Conservation (phyloP, 192 early-diverging fungal species). For the Coemansia sp. region DNA sequence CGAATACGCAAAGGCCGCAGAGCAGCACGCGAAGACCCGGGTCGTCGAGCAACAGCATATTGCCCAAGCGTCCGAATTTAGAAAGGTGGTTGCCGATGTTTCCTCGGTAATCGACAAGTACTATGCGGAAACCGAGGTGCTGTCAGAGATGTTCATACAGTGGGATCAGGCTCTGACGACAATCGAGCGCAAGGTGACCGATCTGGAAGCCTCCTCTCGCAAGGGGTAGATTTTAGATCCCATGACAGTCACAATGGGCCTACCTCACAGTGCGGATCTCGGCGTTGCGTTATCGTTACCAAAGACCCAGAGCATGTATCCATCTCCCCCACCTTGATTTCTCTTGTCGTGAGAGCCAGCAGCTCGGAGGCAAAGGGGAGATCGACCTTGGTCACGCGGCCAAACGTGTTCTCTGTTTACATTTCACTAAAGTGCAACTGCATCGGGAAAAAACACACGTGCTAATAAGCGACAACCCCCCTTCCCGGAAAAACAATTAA, state of each 20-base stretch:
- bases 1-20: conserved; percentile 40
- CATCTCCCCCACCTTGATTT: neutral
- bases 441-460: neutral
- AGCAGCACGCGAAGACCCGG: conserved; percentile 16
- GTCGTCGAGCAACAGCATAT: conserved; percentile 29
- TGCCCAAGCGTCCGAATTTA: conserved; percentile 25
- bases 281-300: neutral
- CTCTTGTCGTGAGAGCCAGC: neutral
- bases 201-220: conserved; percentile 16
- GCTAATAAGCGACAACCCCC: neutral
- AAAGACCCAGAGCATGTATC: neutral
- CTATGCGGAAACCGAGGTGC: conserved; percentile 40
- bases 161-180: conserved; percentile 39
- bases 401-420: neutral
- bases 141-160: conserved; percentile 45
- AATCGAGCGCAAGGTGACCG: conserved; percentile 38
- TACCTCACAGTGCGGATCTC: neutral
- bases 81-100: conserved; percentile 26
- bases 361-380: neutral
- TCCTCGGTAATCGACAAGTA: conserved; percentile 45
- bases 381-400: neutral
- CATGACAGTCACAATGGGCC: too few species aligned
- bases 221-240: neutral
- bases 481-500: too few species aligned
- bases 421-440: neutral